phyloP scores from a whole-genome alignment of 768 basidiomycete species.

The Solioccasus polychromus region DNA sequence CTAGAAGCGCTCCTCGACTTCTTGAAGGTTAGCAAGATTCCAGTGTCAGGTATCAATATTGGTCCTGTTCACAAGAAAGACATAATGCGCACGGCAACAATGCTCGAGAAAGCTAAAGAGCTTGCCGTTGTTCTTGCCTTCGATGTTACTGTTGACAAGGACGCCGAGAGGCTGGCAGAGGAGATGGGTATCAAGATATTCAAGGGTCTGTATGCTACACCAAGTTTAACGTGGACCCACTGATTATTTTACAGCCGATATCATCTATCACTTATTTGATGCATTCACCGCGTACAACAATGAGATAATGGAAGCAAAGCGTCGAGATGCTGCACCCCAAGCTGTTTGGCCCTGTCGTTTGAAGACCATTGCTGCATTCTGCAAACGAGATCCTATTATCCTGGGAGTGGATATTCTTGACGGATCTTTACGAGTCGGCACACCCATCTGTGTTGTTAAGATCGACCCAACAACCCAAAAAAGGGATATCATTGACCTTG shows the following conservation, averaged over 20 bases:
- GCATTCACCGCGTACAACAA: constrained; percentile 92
- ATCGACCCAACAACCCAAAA: constrained; percentile 83
- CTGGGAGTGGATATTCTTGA: constrained; percentile 96
- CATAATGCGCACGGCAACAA: constrained; percentile 86
- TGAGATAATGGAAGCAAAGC: constrained; percentile 90
- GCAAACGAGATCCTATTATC: constrained; percentile 96
- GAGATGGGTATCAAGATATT: constrained; percentile 94
- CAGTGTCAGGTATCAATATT: constrained; percentile 96
- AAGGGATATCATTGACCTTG: constrained; percentile 88
- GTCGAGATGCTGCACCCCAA: constrained; percentile 86
- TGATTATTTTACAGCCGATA: constrained; percentile 65
- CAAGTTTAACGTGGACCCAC: neutral
- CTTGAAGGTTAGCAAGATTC: constrained; percentile 92
- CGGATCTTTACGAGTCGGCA: constrained; percentile 86
- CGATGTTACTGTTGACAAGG: constrained; percentile 92
- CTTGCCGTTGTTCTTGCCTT: constrained; percentile 95
- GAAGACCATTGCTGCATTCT: constrained; percentile 90
- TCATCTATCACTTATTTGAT: constrained; percentile 98
- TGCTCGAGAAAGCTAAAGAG: constrained; percentile 96
- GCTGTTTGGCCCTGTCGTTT: constrained; percentile 97
- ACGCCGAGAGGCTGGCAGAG: constrained; percentile 87
- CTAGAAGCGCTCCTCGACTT: constrained; percentile 96
- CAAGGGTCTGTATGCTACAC: constrained; percentile 65
- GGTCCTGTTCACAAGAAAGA: constrained; percentile 96
- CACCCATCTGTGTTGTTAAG: constrained; percentile 93